Evolutionary conservation across 2,329 filamentous ascomycete species (phyloP), one percentile per base, ranked within the genome.

Genomic region (Colletotrichum trifolii): DNA sequence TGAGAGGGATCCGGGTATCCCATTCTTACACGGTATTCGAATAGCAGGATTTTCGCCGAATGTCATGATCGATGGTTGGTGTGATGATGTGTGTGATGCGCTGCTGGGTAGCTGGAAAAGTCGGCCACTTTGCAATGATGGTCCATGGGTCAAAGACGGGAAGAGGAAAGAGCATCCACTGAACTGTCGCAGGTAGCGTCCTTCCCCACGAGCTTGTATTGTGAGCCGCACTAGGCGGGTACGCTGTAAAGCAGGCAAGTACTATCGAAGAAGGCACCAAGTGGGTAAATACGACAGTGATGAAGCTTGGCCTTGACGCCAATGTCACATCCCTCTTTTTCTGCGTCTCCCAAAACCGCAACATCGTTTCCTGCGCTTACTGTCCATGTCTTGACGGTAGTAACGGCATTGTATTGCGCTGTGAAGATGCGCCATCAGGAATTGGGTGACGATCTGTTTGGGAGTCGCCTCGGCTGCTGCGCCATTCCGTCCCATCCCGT

Each of bases 401-500:
- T 25, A 25, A 4, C 25, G 25, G 25, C 25, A 25, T 25, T 25
- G 25, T 25, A 5, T 25, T 25, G 25, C 25, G 25, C 25, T 25
- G 25, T 25, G 42, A n/a, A 43, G 42, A 40, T 35, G 34, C 42
- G n/a, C 53, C 38, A 39, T 52, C 25, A 34, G 35, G 39, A 56
- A 47, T 45, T 36, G 13, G 25, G 25, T 43, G 47, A 43, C 48
- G 58, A 50, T 53, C 25, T 65, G 63, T 57, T 56, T 62, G 17
- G 46, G 35, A 43, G 39, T 25, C 47, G 58, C 38, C 43, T 35
- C 40, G 61, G 34, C 34, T 48, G 58, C 52, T 66, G 46, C 63
- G 63, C 63, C 63, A 56, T 62, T 56, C 62, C 62, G 42, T 42
- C 46, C 56, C 57, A 54, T 65, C 39, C 57, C 57, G 57, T 56